Conservation (phyloP, 306 rosid species). For the Pachyrhizus erosus region DNA sequence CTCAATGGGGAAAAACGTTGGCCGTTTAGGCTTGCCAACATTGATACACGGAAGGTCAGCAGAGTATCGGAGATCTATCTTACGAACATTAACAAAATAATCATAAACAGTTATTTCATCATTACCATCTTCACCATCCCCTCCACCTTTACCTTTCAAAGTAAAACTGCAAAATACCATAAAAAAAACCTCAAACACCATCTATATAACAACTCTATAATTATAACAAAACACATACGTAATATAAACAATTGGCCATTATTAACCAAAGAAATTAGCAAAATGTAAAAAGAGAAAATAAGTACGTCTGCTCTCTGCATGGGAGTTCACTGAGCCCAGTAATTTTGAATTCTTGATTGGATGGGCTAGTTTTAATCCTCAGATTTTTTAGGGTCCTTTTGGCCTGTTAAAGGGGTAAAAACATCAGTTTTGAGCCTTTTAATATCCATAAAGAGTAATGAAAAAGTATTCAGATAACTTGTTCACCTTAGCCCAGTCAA, state of each 20-base stretch:
- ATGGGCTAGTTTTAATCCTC: constrained; percentile 76
- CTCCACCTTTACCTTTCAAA: constrained; percentile 58
- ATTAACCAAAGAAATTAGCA: not conserved
- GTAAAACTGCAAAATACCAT: constrained; percentile 62
- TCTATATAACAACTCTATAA: constrained; percentile 9
- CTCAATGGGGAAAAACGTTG: constrained; percentile 89
- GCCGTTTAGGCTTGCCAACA: constrained; percentile 95
- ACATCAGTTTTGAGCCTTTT: not conserved
- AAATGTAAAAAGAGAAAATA: constrained; percentile 2
- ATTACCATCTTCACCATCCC: constrained; percentile 48
- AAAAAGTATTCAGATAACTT: not conserved
- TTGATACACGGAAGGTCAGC: constrained; percentile 83
- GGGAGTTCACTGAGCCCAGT: constrained; percentile 82
- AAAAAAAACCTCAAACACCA: not conserved
- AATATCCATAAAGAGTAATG: not conserved
- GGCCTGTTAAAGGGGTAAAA: constrained; percentile 62
- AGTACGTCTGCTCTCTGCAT: constrained; percentile 80
- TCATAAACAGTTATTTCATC: constrained; percentile 82
- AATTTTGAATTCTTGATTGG: constrained; percentile 80
- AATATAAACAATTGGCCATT: no score
- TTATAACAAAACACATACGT: not conserved
- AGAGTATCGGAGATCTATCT: constrained; percentile 73
- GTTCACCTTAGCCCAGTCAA: constrained; percentile 94
- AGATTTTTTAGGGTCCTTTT: constrained; percentile 80
- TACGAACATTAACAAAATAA: constrained; percentile 73